phyloP scores from a whole-genome alignment of 169 alveolate genomes.

The Plasmodium cynomolgi region DNA sequence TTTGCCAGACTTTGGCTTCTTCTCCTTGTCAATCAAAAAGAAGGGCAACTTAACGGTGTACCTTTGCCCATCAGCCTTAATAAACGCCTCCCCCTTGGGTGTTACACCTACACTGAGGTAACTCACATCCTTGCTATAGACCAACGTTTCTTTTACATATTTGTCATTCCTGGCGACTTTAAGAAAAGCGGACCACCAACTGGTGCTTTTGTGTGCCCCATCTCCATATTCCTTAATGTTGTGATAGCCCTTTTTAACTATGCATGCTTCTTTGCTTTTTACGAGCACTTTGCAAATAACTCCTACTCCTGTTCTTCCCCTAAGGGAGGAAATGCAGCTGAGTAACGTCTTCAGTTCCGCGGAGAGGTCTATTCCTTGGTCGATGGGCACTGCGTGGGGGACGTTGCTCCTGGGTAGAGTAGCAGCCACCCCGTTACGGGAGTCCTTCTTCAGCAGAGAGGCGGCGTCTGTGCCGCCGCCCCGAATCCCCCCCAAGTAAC shows the following conservation, averaged over 20 bases:
- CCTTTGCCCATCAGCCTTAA: not conserved
- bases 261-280: constrained; percentile 52
- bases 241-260: constrained; percentile 59
- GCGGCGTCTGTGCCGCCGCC: no score
- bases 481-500: not conserved
- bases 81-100: constrained; percentile 42
- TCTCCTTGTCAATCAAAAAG: not conserved
- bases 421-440: no score
- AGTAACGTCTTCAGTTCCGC: constrained; percentile 17
- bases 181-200: constrained; percentile 72
- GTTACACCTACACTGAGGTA: constrained; percentile 60
- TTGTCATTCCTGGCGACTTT: constrained; percentile 67
- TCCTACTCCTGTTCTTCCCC: constrained; percentile 64
- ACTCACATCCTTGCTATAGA: constrained; percentile 27
- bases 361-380: constrained; percentile 1
- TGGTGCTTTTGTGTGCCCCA: constrained; percentile 26
- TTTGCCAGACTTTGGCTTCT: not conserved
- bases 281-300: constrained; percentile 52
- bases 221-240: constrained; percentile 59
- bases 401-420: not conserved
- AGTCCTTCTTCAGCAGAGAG: no score
- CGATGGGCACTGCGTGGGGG: not conserved
- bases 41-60: constrained; percentile 26
- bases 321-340: constrained; percentile 52
- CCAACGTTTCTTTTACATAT: constrained; percentile 35